Evolutionary conservation across 129 eudicot genomes (phyloP), one percentile per base, ranked within the genome.

Genomic region (Centella asiatica): DNA sequence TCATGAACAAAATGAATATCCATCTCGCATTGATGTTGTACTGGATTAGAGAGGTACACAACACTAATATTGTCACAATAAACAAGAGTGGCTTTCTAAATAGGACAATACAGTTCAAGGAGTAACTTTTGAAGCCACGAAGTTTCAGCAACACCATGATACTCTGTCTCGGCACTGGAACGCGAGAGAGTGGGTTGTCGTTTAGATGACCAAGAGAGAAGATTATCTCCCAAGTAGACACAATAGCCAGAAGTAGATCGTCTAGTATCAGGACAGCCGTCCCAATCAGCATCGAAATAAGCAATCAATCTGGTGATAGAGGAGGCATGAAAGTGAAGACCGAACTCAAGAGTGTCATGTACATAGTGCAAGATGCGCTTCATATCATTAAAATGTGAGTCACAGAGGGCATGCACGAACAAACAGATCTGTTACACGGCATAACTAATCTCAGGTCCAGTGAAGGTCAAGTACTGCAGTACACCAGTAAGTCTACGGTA

Each of bases 111-210:
- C 4, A 34, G 39, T 4, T 34, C 39, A 34, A 3, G 39, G 39
- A 34, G 39, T 34, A 34, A 34, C 5, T 34, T 34, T 9, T 9
- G 39, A 34, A 34, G 39, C 39, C 9, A 9, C 5, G 39, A 34
- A 34, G 39, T 34, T 64, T 46, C 28, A 26, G 57, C 56, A 64
- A 64, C 69, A 6, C 67, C 53, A 4, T 54, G 32, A 39, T 62
- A 62, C 54, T 62, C 53, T 14, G 67, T 54, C 67, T 62, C 67
- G 18, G 32, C 67, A 15, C 67, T 62, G 2, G 67, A 62, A 24
- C n/a, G n/a, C n/a, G n/a, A n/a, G n/a, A n/a, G n/a, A n/a, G n/a
- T n/a, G n/a, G 39, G 39, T 34, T 34, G 39, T 4, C 56, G 57
- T 28, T 64, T 44, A 6, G 39, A 45, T 11, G 56, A 64, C 69